These are phyloP conservation scores for Fomitopsis palustris DNA, from an alignment of 1,284 basidiomycete genomes.

Conservation along the genomic window DNA sequence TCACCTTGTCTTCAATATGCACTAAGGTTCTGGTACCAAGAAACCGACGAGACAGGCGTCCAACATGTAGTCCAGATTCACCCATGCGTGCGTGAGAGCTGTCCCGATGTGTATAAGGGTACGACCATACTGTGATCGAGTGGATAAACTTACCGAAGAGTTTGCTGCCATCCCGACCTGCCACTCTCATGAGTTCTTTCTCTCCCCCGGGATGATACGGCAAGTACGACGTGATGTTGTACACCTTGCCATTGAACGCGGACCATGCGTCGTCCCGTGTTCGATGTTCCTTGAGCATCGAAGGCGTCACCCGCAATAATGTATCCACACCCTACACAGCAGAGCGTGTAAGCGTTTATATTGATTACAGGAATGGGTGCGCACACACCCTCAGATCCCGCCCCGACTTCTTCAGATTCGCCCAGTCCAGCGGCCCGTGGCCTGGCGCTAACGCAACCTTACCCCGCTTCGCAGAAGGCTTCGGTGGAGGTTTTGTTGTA, in stretches of 20 bases:
- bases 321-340: slow-evolving; percentile 54
- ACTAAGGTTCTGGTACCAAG: slow-evolving; percentile 53
- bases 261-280: slow-evolving; percentile 92
- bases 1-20: background rate
- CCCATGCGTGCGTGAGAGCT: slow-evolving; percentile 73
- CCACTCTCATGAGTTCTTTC: slow-evolving; percentile 92
- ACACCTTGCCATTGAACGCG: slow-evolving; percentile 90
- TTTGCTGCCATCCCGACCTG: slow-evolving; percentile 92
- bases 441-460: slow-evolving; percentile 93
- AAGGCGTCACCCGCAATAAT: slow-evolving; percentile 76
- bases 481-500: slow-evolving; percentile 53
- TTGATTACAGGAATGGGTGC: background rate
- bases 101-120: background rate
- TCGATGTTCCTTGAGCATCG: slow-evolving; percentile 82
- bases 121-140: background rate
- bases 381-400: slow-evolving; percentile 68
- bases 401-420: slow-evolving; percentile 78
- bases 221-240: slow-evolving; percentile 94
- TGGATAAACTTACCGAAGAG: slow-evolving; percentile 72
- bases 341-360: background rate
- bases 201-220: slow-evolving; percentile 94
- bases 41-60: slow-evolving; percentile 91
- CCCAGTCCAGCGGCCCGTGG: slow-evolving; percentile 94
- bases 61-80: slow-evolving; percentile 92
- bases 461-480: slow-evolving; percentile 53